Conservation (phyloP, 2,329 filamentous ascomycete genomes). For the Trichoderma sp. region DNA sequence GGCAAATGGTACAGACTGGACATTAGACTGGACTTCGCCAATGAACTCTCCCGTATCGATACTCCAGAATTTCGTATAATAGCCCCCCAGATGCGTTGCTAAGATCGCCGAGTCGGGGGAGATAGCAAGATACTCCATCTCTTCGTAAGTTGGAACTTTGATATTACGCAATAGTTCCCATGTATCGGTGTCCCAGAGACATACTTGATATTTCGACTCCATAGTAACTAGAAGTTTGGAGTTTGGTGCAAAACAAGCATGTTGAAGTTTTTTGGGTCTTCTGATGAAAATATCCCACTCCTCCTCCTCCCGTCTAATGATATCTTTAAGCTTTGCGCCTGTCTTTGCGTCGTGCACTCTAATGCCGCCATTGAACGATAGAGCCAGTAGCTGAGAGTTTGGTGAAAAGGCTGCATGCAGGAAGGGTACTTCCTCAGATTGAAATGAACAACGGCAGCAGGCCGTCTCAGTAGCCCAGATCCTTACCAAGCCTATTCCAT, state of each 20-base stretch:
- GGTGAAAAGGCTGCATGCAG: background rate
- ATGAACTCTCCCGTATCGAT: background rate
- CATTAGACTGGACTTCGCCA: too few species aligned
- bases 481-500: too few species aligned
- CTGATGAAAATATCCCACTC: too few species aligned
- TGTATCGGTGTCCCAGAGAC: background rate
- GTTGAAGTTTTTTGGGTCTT: background rate
- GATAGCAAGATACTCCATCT: background rate
- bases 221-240: background rate
- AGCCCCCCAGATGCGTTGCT: accelerated
- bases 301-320: too few species aligned
- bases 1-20: too few species aligned
- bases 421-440: accelerated
- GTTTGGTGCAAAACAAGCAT: background rate
- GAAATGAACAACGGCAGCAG: background rate
- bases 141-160: too few species aligned
- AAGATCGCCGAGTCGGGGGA: background rate
- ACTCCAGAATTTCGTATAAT: background rate
- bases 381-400: background rate
- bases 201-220: accelerated
- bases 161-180: background rate
- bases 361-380: background rate
- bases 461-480: background rate
- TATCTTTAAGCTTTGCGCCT: background rate
- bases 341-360: background rate